Evolutionary conservation across 1,284 basidiomycete genomes (phyloP).

Genomic region (Phaffia rhodozyma): DNA sequence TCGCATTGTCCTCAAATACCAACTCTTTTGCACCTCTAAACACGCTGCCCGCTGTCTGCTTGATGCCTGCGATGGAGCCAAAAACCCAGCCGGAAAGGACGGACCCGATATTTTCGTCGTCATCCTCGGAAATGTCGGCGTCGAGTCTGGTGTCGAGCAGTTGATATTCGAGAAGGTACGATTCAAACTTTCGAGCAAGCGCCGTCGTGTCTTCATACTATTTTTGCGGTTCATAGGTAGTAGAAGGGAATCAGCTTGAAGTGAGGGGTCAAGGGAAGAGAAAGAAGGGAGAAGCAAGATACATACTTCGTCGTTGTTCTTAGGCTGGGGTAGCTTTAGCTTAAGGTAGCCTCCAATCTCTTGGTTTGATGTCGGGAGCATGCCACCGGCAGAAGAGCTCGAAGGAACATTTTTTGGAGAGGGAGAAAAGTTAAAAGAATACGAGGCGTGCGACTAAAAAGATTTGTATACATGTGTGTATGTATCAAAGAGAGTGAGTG

Average conservation of each 20-base stretch:
- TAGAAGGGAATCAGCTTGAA: not conserved
- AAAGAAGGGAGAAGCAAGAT: not conserved
- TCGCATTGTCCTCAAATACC: not conserved
- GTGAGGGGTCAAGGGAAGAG: not conserved
- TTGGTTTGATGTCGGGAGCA: constrained; percentile 1
- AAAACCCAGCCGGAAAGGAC: constrained; percentile 9
- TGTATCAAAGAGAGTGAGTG: not conserved
- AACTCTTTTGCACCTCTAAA: constrained; percentile 10
- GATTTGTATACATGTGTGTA: not conserved
- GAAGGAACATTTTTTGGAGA: not conserved
- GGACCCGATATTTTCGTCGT: not conserved
- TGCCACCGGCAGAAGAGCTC: not conserved
- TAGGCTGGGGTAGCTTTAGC: constrained; percentile 11
- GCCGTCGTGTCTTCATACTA: constrained; percentile 7
- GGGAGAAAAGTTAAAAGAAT: constrained; percentile 14
- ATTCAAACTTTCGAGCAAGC: constrained; percentile 13
- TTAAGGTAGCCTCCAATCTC: constrained; percentile 12
- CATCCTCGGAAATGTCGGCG: constrained; percentile 2
- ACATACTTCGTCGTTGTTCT: constrained; percentile 12
- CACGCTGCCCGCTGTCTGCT: constrained; percentile 11
- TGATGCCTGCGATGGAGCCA: constrained; percentile 2
- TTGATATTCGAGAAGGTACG: not conserved
- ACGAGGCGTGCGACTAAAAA: constrained; percentile 10
- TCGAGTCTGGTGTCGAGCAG: constrained; percentile 15
- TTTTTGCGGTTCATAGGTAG: not conserved